Percentiles rank a stretch among this genome's conserved stretches.
Conservation (phyloP, 2,329 filamentous ascomycete species). For the Ophiostoma montium region DNA sequence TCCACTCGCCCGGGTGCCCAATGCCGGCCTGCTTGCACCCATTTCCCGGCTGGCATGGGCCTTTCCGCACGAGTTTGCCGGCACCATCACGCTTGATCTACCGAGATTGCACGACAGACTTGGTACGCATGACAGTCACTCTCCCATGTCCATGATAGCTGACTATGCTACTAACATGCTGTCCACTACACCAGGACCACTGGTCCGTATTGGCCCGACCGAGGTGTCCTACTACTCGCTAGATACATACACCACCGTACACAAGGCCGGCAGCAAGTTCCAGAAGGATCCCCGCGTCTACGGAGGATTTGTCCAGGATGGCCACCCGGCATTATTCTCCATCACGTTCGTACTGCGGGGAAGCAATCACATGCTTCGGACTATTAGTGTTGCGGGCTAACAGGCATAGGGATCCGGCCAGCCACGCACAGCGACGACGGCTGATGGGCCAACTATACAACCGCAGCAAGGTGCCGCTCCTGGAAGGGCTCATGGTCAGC, state of each 20-base stretch:
- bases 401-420: background rate
- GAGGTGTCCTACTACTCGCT: conserved; percentile 9
- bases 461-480: conserved; percentile 6
- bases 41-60: conserved; percentile 6
- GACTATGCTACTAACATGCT: background rate
- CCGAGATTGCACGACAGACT: conserved; percentile 3
- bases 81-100: conserved; percentile 7
- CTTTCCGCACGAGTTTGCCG: conserved; percentile 5
- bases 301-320: conserved; percentile 10
- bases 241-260: conserved; percentile 6
- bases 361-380: background rate
- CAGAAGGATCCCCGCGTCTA: conserved; percentile 8
- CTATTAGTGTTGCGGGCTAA: background rate
- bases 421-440: conserved; percentile 6
- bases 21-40: conserved; percentile 2
- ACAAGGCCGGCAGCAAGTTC: conserved; percentile 6
- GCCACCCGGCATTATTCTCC: conserved; percentile 6
- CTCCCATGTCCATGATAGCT: background rate
- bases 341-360: conserved; percentile 1
- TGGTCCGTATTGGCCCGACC: conserved; percentile 8
- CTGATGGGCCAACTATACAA: conserved; percentile 11
- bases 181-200: background rate
- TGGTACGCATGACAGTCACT: background rate
- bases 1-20: conserved; percentile 1
- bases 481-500: conserved; percentile 4